Evolutionary conservation across 129 eudicot species (phyloP).

Genomic region (Flaveria bidentis): DNA sequence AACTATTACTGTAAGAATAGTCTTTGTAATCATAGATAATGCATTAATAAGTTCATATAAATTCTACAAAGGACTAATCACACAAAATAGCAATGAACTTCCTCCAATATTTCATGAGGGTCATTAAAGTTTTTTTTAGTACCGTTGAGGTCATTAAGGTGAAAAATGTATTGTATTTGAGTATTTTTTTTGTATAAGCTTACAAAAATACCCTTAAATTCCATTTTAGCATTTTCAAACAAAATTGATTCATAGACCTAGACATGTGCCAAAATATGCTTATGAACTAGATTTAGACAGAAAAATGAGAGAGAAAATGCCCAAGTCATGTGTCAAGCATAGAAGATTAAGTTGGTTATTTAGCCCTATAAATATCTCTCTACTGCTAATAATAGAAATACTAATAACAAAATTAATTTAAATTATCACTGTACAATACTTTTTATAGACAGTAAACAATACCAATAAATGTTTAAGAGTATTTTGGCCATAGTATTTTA

Average conservation of each 20-base stretch:
- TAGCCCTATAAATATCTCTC: not conserved
- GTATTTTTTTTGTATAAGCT: not conserved
- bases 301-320: not conserved
- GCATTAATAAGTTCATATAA: not conserved
- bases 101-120: constrained; percentile 8
- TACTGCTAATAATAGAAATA: not conserved
- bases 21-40: not conserved
- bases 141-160: not conserved
- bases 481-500: not conserved
- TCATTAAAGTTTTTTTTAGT: not conserved
- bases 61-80: not conserved
- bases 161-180: not conserved
- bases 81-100: constrained; percentile 2
- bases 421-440: not conserved
- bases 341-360: not conserved
- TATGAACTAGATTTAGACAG: not conserved
- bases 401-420: not conserved
- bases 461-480: not conserved
- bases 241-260: not conserved
- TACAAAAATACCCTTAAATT: not conserved
- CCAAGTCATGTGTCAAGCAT: not conserved
- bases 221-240: not conserved
- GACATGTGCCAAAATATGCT: not conserved
- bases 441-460: not conserved
- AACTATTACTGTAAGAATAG: not conserved